phyloP scores from a whole-genome alignment of 768 basidiomycete genomes.

The Lentinus brumalis region DNA sequence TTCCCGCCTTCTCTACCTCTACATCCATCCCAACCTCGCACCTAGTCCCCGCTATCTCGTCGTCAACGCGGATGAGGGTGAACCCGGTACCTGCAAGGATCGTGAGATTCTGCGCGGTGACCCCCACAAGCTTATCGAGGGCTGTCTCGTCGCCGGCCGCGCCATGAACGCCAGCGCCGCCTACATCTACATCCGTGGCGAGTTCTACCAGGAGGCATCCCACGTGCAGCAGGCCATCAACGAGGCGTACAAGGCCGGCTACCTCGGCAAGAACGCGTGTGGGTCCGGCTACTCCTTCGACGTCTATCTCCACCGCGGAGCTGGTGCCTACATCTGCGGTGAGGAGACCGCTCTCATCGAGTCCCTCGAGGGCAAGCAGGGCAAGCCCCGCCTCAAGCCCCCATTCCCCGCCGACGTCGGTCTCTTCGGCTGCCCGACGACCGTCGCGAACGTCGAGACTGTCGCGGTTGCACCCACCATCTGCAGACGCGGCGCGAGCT shows the following conservation, averaged over 20 bases:
- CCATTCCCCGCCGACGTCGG: conserved; percentile 99
- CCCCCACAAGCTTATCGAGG: conserved; percentile 97
- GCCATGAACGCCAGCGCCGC: conserved; percentile 97
- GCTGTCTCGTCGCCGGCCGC: conserved; percentile 95
- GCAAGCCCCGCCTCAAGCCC: conserved; percentile 96
- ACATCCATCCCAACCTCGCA: background rate
- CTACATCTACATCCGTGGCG: conserved; percentile 99
- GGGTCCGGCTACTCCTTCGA: conserved; percentile 94
- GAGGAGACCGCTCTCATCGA: conserved; percentile 99
- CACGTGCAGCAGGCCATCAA: conserved; percentile 95
- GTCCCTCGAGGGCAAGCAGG: conserved; percentile 96
- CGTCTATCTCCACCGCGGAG: conserved; percentile 97
- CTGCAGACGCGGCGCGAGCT: conserved; percentile 80
- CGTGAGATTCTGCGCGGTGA: conserved; percentile 97
- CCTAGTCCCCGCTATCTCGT: conserved; percentile 90
- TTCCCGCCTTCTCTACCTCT: background rate
- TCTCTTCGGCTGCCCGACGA: conserved; percentile 94
- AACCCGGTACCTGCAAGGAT: conserved; percentile 99
- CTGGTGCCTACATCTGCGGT: conserved; percentile 98
- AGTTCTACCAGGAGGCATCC: conserved; percentile 93
- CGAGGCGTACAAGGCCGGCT: conserved; percentile 89
- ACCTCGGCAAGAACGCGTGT: conserved; percentile 90
- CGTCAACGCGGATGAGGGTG: conserved; percentile 97
- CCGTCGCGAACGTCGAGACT: conserved; percentile 98
- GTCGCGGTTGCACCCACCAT: conserved; percentile 98